Evolutionary conservation across 257 asterid genomes (phyloP).

Genomic region (Handroanthus guayacan): DNA sequence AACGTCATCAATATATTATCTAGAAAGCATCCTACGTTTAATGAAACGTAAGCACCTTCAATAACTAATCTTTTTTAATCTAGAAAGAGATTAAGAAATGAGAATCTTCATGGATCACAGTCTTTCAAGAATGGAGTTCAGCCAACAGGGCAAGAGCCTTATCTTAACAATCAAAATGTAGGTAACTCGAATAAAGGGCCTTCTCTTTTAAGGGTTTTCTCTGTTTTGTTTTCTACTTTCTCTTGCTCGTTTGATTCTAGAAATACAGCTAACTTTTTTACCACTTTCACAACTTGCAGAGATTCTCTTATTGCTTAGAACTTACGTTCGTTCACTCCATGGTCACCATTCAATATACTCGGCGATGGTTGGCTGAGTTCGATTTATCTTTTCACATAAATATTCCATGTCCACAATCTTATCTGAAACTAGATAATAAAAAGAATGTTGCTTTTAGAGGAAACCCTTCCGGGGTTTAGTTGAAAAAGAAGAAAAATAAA

Average conservation of each 20-base stretch:
- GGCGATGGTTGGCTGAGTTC: neutral
- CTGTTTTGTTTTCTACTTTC: neutral
- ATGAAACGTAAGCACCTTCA: neutral
- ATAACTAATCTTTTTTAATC: neutral
- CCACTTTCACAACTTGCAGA: conserved; percentile 18
- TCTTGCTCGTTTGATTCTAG: conserved; percentile 4
- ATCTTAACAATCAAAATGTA: neutral
- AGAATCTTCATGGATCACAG: neutral
- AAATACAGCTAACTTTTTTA: conserved; percentile 24
- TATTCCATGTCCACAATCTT: no score
- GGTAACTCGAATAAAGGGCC: conserved; percentile 13
- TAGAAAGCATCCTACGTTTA: neutral
- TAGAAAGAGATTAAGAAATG: neutral
- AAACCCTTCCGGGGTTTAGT: no score
- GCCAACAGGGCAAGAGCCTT: neutral
- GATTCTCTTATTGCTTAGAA: conserved; percentile 44
- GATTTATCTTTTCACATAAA: no score
- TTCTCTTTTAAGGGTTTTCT: neutral
- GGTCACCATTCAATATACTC: conserved; percentile 9
- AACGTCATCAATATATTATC: no score
- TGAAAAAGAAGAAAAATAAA: no score
- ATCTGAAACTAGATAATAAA: no score
- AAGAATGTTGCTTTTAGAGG: no score
- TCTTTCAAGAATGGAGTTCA: no score
- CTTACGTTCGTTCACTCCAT: conserved; percentile 31